phyloP scores from a whole-genome alignment of 805 yeast genomes.

The Ogataea degrootiae region DNA sequence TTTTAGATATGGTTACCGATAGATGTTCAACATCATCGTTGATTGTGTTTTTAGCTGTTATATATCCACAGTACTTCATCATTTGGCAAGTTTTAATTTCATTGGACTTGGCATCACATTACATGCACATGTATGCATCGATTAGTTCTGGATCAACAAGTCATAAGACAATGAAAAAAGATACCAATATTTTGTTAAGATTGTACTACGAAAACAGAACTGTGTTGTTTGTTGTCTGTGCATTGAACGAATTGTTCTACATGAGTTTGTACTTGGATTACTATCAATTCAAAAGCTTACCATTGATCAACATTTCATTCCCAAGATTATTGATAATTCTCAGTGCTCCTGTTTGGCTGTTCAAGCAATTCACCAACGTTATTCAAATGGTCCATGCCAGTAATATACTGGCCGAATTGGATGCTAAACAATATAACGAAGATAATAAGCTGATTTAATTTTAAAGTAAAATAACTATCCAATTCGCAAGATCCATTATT shows the following conservation, averaged over 20 bases:
- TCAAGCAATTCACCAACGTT: constrained; percentile 86
- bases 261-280: constrained; percentile 80
- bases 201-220: constrained; percentile 82
- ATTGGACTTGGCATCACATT: constrained; percentile 87
- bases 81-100: constrained; percentile 82
- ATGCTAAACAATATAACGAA: constrained; percentile 45
- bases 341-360: constrained; percentile 81
- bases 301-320: constrained; percentile 30
- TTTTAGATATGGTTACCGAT: constrained; percentile 97
- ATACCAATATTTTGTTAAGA: constrained; percentile 66
- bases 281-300: constrained; percentile 45
- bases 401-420: constrained; percentile 68
- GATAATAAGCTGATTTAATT: constrained; percentile 27
- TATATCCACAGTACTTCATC: constrained; percentile 66
- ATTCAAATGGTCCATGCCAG: constrained; percentile 89
- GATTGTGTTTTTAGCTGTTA: constrained; percentile 75
- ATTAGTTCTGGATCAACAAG: constrained; percentile 70
- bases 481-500: background rate
- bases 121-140: constrained; percentile 98
- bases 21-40: constrained; percentile 95
- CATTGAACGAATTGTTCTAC: constrained; percentile 89
- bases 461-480: background rate
- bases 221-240: constrained; percentile 84
- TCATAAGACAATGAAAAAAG: constrained; percentile 77
- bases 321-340: constrained; percentile 37